Evolutionary conservation across 225 moss, liverwort and hornwort species (phyloP).

Genomic region (Bryoerythrophyllum caledonicum): DNA sequence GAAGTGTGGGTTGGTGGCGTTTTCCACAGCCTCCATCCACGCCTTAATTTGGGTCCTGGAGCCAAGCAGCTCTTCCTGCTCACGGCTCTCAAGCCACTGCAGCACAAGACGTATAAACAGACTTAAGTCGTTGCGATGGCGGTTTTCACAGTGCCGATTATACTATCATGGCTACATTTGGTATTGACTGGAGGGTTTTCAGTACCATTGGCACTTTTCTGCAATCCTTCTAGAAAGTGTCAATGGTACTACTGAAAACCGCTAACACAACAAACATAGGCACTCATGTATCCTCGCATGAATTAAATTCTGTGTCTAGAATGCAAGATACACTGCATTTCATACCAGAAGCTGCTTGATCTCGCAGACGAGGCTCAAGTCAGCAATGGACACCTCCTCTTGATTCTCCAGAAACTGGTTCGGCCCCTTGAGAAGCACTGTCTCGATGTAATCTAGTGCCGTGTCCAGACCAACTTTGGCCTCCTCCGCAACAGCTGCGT

Average conservation of each 20-base stretch:
- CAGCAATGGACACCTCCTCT: constrained; percentile 51
- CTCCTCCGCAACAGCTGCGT: constrained; percentile 31
- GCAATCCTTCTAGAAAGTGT: too few relatives aligned
- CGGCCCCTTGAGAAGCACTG: constrained; percentile 38
- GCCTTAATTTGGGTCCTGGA: constrained; percentile 27
- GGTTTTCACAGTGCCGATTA: too few relatives aligned
- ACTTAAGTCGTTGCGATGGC: too few relatives aligned
- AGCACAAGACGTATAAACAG: not conserved
- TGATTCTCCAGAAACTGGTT: constrained; percentile 40
- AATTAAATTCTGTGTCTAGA: not conserved
- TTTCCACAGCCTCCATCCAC: constrained; percentile 48
- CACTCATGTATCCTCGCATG: not conserved
- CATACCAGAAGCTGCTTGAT: constrained; percentile 54
- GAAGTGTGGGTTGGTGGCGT: constrained; percentile 41
- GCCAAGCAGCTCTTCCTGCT: constrained; percentile 39
- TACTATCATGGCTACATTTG: too few relatives aligned
- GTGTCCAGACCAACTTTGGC: constrained; percentile 16
- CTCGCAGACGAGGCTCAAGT: constrained; percentile 52
- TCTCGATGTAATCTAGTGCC: constrained; percentile 42
- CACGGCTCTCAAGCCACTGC: constrained; percentile 40
- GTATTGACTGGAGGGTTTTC: too few relatives aligned
- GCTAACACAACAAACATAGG: too few relatives aligned
- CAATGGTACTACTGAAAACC: too few relatives aligned
- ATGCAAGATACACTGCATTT: not conserved
- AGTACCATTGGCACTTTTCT: too few relatives aligned